phyloP scores from a whole-genome alignment of 2,329 filamentous ascomycete genomes.

The Pezicula radicicola region DNA sequence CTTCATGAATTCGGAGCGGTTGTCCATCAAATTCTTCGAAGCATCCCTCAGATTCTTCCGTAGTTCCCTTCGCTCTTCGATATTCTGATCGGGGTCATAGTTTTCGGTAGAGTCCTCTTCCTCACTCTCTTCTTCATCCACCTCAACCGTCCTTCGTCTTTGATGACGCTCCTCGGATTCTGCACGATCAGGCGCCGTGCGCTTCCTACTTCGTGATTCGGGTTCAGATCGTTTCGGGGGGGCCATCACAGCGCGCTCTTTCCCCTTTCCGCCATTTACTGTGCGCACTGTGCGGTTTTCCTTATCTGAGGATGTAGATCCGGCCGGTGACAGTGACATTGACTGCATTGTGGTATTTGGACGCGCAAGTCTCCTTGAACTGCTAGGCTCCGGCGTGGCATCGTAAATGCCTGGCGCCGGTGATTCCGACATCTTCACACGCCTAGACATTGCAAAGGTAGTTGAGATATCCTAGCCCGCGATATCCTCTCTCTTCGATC shows the following conservation, averaged over 20 bases:
- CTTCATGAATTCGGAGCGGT: slow-evolving; percentile 67
- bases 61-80: slow-evolving; percentile 67
- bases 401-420: slow-evolving; percentile 26
- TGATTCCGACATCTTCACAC: slow-evolving; percentile 23
- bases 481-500: neutral
- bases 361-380: slow-evolving; percentile 4
- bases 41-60: slow-evolving; percentile 69
- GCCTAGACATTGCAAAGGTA: slow-evolving; percentile 12
- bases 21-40: slow-evolving; percentile 57
- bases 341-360: slow-evolving; percentile 9
- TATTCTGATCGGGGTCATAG: slow-evolving; percentile 82
- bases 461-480: neutral
- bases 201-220: slow-evolving; percentile 20
- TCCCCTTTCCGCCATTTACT: slow-evolving; percentile 37
- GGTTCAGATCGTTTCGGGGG: slow-evolving; percentile 17
- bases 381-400: slow-evolving; percentile 24
- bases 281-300: slow-evolving; percentile 36
- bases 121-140: slow-evolving; percentile 25
- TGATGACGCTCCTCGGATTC: slow-evolving; percentile 13
- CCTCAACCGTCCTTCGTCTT: slow-evolving; percentile 25
- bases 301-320: slow-evolving; percentile 42
- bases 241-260: slow-evolving; percentile 34
- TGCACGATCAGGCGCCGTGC: slow-evolving; percentile 14
- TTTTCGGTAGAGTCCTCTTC: slow-evolving; percentile 37
- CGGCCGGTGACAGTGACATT: slow-evolving; percentile 29